phyloP scores from a whole-genome alignment of 352 stramenopile genomes.

The Globisporangium paroecandrum region DNA sequence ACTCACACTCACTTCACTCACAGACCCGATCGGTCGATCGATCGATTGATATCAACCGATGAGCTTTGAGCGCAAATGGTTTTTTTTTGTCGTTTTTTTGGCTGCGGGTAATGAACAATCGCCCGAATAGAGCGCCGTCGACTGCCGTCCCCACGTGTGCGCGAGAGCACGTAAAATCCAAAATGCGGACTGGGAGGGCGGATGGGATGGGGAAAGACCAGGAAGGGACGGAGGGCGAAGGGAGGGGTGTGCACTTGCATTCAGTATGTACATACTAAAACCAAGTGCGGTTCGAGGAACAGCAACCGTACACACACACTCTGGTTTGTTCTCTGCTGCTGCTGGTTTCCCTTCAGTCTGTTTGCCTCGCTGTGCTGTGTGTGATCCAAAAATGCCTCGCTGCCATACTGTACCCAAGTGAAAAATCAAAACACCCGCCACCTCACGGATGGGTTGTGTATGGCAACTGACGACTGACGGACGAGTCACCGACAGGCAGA shows the following conservation, averaged over 20 bases:
- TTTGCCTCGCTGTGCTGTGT: too few species aligned
- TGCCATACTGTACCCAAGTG: conserved; percentile 10
- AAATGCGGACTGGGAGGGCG: conserved; percentile 24
- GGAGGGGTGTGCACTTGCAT: conserved; percentile 6
- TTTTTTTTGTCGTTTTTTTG: not conserved
- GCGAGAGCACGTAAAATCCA: conserved; percentile 37
- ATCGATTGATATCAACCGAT: not conserved
- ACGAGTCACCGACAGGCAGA: not conserved
- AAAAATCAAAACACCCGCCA: not conserved
- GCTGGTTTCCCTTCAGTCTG: not conserved
- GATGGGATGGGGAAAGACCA: not conserved
- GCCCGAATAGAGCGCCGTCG: not conserved
- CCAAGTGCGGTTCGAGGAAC: conserved; percentile 3
- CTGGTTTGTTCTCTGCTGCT: not conserved
- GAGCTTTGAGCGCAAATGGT: not conserved
- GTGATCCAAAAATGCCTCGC: not conserved
- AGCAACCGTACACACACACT: conserved; percentile 7
- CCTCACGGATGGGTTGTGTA: not conserved
- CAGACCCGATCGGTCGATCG: too few species aligned
- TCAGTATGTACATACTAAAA: conserved; percentile 17
- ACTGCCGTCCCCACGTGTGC: conserved; percentile 2
- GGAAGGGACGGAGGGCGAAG: not conserved
- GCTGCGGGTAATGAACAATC: not conserved
- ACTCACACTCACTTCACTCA: not conserved
- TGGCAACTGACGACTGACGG: not conserved